Conservation (phyloP, 164 flowering plant species). For the Litsea cubeba region DNA sequence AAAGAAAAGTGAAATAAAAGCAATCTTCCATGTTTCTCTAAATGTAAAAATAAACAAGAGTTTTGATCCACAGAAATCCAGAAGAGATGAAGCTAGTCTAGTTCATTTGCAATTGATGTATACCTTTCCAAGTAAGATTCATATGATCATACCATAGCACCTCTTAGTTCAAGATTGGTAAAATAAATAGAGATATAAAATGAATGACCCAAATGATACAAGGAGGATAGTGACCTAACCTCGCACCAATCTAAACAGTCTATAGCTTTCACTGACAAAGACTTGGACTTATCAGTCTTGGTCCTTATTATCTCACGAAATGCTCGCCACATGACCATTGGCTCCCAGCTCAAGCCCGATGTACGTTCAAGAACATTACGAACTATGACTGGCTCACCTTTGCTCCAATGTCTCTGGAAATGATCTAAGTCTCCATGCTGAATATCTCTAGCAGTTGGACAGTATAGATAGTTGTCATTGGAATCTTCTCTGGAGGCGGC, state of each 20-base stretch:
- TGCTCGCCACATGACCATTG: slow-evolving; percentile 90
- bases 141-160: too few relatives aligned
- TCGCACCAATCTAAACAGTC: slow-evolving; percentile 76
- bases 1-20: too few relatives aligned
- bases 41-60: too few relatives aligned
- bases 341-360: slow-evolving; percentile 88
- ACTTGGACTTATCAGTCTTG: slow-evolving; percentile 28
- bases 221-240: slow-evolving; percentile 28
- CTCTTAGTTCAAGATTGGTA: too few relatives aligned
- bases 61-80: too few relatives aligned
- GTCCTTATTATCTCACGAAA: slow-evolving; percentile 40
- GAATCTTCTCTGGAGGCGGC: slow-evolving; percentile 50
- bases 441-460: slow-evolving; percentile 40
- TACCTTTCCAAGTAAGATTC: too few relatives aligned
- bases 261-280: slow-evolving; percentile 59
- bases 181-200: too few relatives aligned
- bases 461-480: slow-evolving; percentile 54
- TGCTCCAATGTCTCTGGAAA: slow-evolving; percentile 62
- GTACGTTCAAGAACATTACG: slow-evolving; percentile 51
- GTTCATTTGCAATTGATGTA: too few relatives aligned
- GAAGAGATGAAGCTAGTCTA: too few relatives aligned
- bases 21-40: too few relatives aligned
- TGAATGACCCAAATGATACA: too few relatives aligned
- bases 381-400: slow-evolving; percentile 84
- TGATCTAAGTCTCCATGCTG: slow-evolving; percentile 28